A percentile compares a stretch with the other conserved stretches of the same genome.
phyloP scores from a whole-genome alignment of 2,329 filamentous ascomycete genomes.

The Ophiocordyceps polyrhachis-furcata region DNA sequence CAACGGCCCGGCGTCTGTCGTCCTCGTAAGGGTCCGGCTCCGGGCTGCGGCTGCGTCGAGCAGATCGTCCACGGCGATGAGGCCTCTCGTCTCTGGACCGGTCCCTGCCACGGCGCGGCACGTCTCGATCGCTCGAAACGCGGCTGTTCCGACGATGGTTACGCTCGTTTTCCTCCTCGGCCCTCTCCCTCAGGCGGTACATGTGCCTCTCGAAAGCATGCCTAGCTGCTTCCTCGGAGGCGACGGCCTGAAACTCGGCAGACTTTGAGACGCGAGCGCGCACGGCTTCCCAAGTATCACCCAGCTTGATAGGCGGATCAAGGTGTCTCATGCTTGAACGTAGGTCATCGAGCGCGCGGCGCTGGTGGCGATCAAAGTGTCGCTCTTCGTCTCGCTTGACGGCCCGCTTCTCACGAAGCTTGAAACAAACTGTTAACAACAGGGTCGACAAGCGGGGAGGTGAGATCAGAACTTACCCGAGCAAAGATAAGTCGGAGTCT shows the following conservation, averaged over 20 bases:
- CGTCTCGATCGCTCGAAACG: constrained; percentile 29
- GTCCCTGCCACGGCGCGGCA: constrained; percentile 44
- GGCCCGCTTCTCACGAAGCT: constrained; percentile 68
- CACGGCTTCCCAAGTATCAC: constrained; percentile 80
- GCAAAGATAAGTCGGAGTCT: constrained; percentile 68
- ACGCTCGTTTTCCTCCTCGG: constrained; percentile 65
- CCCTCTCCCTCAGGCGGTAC: constrained; percentile 76
- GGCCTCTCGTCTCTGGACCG: constrained; percentile 40
- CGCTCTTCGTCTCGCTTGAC: constrained; percentile 73
- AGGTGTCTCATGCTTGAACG: constrained; percentile 77
- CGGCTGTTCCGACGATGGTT: constrained; percentile 39
- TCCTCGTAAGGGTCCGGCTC: constrained; percentile 90
- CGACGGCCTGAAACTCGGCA: constrained; percentile 68
- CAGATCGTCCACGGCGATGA: constrained; percentile 37
- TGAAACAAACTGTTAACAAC: background rate
- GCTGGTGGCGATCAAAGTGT: constrained; percentile 68
- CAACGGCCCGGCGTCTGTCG: constrained; percentile 81
- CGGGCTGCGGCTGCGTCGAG: constrained; percentile 64
- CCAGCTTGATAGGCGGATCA: constrained; percentile 59
- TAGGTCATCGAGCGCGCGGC: constrained; percentile 66
- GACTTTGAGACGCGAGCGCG: constrained; percentile 59
- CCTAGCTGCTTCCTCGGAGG: constrained; percentile 65
- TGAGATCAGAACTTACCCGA: constrained; percentile 32
- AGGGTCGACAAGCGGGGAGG: background rate
- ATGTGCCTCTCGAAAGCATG: constrained; percentile 84